These are phyloP conservation scores for Torrubiellomyces zombiae DNA, from an alignment of 2,329 filamentous ascomycete genomes.

Conservation along the genomic window DNA sequence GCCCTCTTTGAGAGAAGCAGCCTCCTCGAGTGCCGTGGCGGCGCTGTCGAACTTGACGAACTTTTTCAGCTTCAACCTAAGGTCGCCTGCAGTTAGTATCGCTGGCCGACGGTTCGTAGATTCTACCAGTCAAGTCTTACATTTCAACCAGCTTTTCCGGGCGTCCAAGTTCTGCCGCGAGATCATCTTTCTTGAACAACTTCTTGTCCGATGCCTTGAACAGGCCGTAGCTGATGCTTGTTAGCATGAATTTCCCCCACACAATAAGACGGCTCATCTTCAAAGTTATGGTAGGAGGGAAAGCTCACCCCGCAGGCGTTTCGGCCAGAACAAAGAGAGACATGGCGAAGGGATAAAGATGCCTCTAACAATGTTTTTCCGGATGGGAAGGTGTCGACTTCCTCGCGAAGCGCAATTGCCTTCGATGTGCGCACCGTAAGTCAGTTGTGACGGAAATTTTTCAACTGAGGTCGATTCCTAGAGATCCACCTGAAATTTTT, in stretches of 20 bases:
- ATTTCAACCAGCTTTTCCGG: slow-evolving; percentile 76
- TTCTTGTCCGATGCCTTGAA: slow-evolving; percentile 99
- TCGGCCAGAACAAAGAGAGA: slow-evolving; percentile 86
- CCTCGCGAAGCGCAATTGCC: slow-evolving; percentile 20
- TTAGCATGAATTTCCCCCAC: no score
- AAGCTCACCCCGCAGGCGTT: slow-evolving; percentile 62
- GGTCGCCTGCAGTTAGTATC: no score
- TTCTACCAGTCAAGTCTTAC: slow-evolving; percentile 31
- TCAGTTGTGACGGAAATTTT: slow-evolving; percentile 25
- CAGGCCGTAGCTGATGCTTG: slow-evolving; percentile 64
- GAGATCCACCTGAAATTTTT: slow-evolving; percentile 26
- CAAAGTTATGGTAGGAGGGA: no score
- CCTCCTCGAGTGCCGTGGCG: slow-evolving; percentile 76
- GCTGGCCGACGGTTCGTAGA: no score
- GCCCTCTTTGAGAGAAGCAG: slow-evolving; percentile 73
- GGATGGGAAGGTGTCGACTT: slow-evolving; percentile 15
- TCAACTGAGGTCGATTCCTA: no score
- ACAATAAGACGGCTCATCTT: no score
- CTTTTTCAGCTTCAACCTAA: slow-evolving; percentile 82
- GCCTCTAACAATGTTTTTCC: slow-evolving; percentile 15
- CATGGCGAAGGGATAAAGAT: slow-evolving; percentile 36
- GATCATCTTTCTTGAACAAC: slow-evolving; percentile 73
- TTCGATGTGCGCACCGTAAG: slow-evolving; percentile 17
- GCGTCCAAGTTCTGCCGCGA: slow-evolving; percentile 57
- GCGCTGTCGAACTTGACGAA: slow-evolving; percentile 97